Evolutionary conservation across 768 basidiomycete species (phyloP).

Genomic region (Mycena latifolia): DNA sequence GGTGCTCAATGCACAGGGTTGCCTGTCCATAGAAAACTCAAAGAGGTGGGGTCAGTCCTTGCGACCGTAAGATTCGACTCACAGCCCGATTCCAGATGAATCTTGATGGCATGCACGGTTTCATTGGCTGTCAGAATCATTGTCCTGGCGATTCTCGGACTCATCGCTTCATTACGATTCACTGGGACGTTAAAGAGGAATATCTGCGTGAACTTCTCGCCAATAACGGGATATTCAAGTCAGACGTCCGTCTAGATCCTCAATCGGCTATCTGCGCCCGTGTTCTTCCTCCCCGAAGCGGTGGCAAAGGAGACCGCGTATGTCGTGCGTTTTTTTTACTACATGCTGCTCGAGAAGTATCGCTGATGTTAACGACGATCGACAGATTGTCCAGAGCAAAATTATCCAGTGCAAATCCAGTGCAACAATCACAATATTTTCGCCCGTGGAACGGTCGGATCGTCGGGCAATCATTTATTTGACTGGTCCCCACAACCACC

Average conservation of each 20-base stretch:
- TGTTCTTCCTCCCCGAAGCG: constrained; percentile 10
- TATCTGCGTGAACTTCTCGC: not conserved
- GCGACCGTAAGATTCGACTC: not conserved
- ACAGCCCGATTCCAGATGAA: constrained; percentile 2
- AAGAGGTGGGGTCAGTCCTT: not conserved
- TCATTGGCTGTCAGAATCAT: constrained; percentile 25
- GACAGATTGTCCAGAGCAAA: constrained; percentile 17
- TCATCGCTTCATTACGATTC: constrained; percentile 1
- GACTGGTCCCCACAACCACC: constrained; percentile 31
- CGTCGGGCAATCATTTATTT: constrained; percentile 30
- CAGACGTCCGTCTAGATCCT: not conserved
- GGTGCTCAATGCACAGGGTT: not conserved
- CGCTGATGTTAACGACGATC: constrained; percentile 32
- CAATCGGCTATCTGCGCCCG: not conserved
- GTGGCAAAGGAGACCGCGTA: constrained; percentile 10
- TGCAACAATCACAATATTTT: constrained; percentile 26
- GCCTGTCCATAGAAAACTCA: not conserved
- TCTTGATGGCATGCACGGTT: constrained; percentile 18
- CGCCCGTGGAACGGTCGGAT: constrained; percentile 28
- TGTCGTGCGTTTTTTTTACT: constrained; percentile 14
- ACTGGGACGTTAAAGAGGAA: constrained; percentile 4
- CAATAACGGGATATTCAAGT: not conserved
- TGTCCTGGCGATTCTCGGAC: not conserved
- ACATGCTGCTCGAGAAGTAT: not conserved
- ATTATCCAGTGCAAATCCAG: constrained; percentile 10